These are phyloP conservation scores for Larix kaempferi DNA, from an alignment of 75 land plant species.

Conservation along the genomic window DNA sequence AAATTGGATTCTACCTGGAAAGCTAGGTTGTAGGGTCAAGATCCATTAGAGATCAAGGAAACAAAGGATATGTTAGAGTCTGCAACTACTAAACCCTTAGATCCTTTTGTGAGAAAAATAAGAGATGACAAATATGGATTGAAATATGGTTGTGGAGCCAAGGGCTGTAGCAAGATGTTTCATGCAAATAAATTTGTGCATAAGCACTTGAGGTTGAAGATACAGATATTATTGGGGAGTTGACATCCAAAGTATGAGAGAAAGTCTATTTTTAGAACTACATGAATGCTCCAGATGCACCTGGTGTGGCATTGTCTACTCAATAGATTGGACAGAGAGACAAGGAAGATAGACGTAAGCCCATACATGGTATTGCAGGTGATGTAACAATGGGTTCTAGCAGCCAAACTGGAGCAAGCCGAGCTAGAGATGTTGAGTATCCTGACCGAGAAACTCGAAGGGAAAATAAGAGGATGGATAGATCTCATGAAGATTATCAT, in stretches of 20 bases:
- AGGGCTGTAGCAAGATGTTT: conserved; percentile 95
- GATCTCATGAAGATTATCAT: conserved; percentile 46
- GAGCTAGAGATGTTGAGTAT: conserved; percentile 40
- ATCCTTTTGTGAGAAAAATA: conserved; percentile 92
- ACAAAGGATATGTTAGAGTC: conserved; percentile 90
- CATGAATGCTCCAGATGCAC: conserved; percentile 97
- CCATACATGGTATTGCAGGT: conserved; percentile 22
- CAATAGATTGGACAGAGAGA: conserved; percentile 69
- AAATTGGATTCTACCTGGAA: conserved; percentile 88
- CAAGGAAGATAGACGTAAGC: conserved; percentile 51
- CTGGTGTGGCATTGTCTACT: conserved; percentile 77
- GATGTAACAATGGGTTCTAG: conserved; percentile 1
- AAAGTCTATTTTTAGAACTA: conserved; percentile 96
- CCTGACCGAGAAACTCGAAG: conserved; percentile 47
- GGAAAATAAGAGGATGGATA: conserved; percentile 47
- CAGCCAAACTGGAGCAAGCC: conserved; percentile 17
- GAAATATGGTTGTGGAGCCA: conserved; percentile 99
- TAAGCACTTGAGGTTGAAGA: conserved; percentile 95
- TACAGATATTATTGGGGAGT: conserved; percentile 78
- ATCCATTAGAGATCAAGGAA: conserved; percentile 83
- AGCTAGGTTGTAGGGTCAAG: conserved; percentile 74
- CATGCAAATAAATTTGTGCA: conserved; percentile 99
- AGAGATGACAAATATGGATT: conserved; percentile 99
- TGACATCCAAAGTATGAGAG: conserved; percentile 80
- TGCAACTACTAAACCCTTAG: conserved; percentile 72